Base-by-base conservation (phyloP, 495 filamentous ascomycete genomes). In the Aspergillus nanangensis region DNA sequence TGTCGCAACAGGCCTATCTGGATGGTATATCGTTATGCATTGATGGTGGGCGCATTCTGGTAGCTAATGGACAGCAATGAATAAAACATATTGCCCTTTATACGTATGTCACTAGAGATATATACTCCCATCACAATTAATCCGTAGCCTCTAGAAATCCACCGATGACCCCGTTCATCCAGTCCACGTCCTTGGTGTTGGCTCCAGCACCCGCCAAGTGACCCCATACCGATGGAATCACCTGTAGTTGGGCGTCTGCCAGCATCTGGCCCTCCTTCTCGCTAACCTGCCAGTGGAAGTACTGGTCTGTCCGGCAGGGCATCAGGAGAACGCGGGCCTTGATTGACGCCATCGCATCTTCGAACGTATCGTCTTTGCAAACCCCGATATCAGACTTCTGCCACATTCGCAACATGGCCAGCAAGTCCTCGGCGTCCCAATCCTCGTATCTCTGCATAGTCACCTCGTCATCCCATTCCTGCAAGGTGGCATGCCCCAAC, bases 321-420 rank as follows among this genome's bases (percentile, higher is more conserved):
- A 85, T 65, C 0, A 84, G 71, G 14, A 85, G 62, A 0, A 76
- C 72, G 32, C 77, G 75, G 4, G 78, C 69, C 47, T 69, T 78
- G 47, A 84, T 77, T 27, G 58, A 67, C 38, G 68, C 53, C 67
- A 85, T 70, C 5, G 78, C 74, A 19, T 69, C 63, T 36, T 69
- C 64, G 37, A 82, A 21, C 62, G 67, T 39, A 70, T 63, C 45
- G 77, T 72, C 9, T 65, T 29, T 5, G 7, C 25, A 29, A 11
- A 29, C 38, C 0, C 75, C 76, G 44, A 73, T 67, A 55, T 85
- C 79, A 21, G 70, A 79, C 32, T 70, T 61, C 57, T 86, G 82
- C 82, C 82, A 86, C 34, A 81, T 84, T 22, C 78, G 66, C 2
- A 80, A 53, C 82, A 84, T 83, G 1, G 65, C 70, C 0, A 83